Conservation (phyloP, 108 stramenopile genomes). For the Fragilariopsis cylindrus region DNA sequence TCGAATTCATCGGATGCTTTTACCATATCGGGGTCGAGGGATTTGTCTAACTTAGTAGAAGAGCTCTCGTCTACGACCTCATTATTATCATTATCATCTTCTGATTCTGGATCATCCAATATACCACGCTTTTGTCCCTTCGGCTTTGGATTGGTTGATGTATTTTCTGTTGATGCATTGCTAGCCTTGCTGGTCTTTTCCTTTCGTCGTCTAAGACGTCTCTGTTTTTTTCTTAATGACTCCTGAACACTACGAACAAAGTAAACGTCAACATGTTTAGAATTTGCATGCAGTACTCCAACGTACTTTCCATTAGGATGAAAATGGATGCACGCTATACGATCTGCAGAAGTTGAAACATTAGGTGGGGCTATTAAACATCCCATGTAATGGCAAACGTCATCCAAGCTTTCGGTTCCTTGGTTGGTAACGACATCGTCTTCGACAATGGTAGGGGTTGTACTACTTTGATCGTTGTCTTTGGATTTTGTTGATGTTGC, state of each 20-base stretch:
- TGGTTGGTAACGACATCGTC: slow-evolving; percentile 19
- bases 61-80: background rate
- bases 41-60: slow-evolving; percentile 16
- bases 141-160: slow-evolving; percentile 27
- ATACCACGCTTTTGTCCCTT: slow-evolving; percentile 66
- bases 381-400: slow-evolving; percentile 76
- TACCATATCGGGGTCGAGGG: slow-evolving; percentile 50
- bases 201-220: slow-evolving; percentile 70
- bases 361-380: slow-evolving; percentile 65
- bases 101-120: slow-evolving; percentile 73
- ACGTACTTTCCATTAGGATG: slow-evolving; percentile 78
- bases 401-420: slow-evolving; percentile 40
- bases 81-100: slow-evolving; percentile 33
- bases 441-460: slow-evolving; percentile 5
- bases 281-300: slow-evolving; percentile 69
- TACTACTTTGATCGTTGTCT: slow-evolving; percentile 4
- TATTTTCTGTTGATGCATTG: slow-evolving; percentile 31
- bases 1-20: slow-evolving; percentile 94
- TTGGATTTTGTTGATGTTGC: background rate
- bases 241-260: slow-evolving; percentile 67
- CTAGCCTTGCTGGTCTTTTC: slow-evolving; percentile 58
- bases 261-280: slow-evolving; percentile 83
- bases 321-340: slow-evolving; percentile 64
- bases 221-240: slow-evolving; percentile 76
- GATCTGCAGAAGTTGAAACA: slow-evolving; percentile 61